Evolutionary conservation across 768 basidiomycete species (phyloP).

Genomic region (Melanogaster broomeanus): DNA sequence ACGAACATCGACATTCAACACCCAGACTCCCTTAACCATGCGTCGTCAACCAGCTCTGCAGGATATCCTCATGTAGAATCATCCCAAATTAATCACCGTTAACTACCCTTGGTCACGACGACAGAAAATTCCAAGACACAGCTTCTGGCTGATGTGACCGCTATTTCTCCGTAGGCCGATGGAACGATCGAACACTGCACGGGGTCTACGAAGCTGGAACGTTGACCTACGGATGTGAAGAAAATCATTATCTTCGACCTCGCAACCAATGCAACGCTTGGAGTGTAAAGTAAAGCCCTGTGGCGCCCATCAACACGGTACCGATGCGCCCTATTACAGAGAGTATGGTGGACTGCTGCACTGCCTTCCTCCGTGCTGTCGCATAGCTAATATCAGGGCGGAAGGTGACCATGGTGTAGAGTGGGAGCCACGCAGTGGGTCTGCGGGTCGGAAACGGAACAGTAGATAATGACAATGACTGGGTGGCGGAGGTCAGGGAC

Average conservation of each 20-base stretch:
- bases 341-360: constrained; percentile 68
- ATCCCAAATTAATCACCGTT: constrained; percentile 38
- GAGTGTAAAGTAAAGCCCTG: constrained; percentile 38
- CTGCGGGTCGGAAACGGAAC: constrained; percentile 59
- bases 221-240: too few species aligned
- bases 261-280: constrained; percentile 22
- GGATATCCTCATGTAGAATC: constrained; percentile 34
- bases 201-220: constrained; percentile 34
- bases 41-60: constrained; percentile 23
- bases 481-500: constrained; percentile 48
- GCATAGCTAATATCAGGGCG: constrained; percentile 93
- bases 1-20: constrained; percentile 15
- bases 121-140: constrained; percentile 19
- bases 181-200: constrained; percentile 30
- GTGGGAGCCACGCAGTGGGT: constrained; percentile 83
- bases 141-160: constrained; percentile 12
- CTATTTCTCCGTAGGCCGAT: constrained; percentile 23
- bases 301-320: constrained; percentile 43
- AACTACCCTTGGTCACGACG: constrained; percentile 21
- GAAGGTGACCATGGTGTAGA: constrained; percentile 99
- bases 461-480: constrained; percentile 45
- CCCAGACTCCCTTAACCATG: constrained; percentile 25
- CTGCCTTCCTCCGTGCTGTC: constrained; percentile 70
- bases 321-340: constrained; percentile 50
- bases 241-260: constrained; percentile 12